These are phyloP conservation scores for Singerocomus inundabilis DNA, from an alignment of 1,284 basidiomycete species.

Conservation along the genomic window DNA sequence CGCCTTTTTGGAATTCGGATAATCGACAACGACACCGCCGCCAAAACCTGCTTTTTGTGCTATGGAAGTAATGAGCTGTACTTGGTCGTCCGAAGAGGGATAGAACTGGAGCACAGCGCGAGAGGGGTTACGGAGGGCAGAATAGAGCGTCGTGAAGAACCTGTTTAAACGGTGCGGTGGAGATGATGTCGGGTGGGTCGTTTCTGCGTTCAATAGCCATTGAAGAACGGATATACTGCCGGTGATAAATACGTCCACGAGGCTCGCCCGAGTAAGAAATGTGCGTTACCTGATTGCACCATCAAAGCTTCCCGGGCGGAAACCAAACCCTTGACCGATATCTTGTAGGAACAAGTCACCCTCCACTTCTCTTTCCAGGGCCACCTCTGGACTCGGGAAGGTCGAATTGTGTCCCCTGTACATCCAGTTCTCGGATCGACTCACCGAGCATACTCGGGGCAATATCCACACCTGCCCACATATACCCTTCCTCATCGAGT, in stretches of 20 bases:
- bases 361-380: slow-evolving; percentile 89
- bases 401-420: not conserved
- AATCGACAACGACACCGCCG: slow-evolving; percentile 96
- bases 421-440: slow-evolving; percentile 23
- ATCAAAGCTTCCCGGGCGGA: slow-evolving; percentile 95
- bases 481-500: slow-evolving; percentile 89
- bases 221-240: slow-evolving; percentile 96
- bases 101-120: slow-evolving; percentile 97
- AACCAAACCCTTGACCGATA: slow-evolving; percentile 92
- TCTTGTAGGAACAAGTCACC: slow-evolving; percentile 93
- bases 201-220: slow-evolving; percentile 98
- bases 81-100: slow-evolving; percentile 92
- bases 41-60: slow-evolving; percentile 97
- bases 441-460: slow-evolving; percentile 95
- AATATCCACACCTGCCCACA: slow-evolving; percentile 95
- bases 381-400: slow-evolving; percentile 68
- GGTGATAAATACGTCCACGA: slow-evolving; percentile 1
- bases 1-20: slow-evolving; percentile 94
- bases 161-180: slow-evolving; percentile 88
- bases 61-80: slow-evolving; percentile 90
- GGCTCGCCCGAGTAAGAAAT: not conserved
- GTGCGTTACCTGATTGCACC: slow-evolving; percentile 88
- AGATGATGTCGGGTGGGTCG: slow-evolving; percentile 85
- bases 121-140: slow-evolving; percentile 86
- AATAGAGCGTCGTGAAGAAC: slow-evolving; percentile 97